Evolutionary conservation across 805 yeast species (phyloP).

Genomic region (Isabelozyma rhagii): DNA sequence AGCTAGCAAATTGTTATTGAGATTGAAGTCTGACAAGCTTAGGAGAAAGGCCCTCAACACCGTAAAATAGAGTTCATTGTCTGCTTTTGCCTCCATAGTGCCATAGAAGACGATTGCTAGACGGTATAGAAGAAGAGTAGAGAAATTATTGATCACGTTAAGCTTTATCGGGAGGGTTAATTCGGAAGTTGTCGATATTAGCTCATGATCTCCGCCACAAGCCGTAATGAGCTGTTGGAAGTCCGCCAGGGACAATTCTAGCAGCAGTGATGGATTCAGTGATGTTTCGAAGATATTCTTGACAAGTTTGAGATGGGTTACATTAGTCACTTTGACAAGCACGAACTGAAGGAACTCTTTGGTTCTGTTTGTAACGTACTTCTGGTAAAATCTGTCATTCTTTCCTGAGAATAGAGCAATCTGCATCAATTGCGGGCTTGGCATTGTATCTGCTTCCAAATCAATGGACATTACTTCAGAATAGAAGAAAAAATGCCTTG

Average conservation of each 20-base stretch:
- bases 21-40: neutral
- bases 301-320: neutral
- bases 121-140: conserved; percentile 1
- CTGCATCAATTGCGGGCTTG: neutral
- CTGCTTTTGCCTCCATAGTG: neutral
- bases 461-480: neutral
- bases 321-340: neutral
- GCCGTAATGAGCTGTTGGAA: neutral
- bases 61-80: neutral
- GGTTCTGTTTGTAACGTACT: neutral
- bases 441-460: too few species aligned
- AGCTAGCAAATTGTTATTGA: neutral
- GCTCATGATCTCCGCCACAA: neutral
- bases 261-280: too few species aligned
- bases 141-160: neutral
- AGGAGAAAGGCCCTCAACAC: neutral
- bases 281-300: neutral
- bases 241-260: neutral
- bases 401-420: neutral
- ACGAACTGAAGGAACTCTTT: conserved; percentile 1
- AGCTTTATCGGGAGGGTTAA: neutral
- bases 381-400: neutral
- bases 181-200: neutral
- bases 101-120: neutral
- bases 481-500: conserved; percentile 22